Evolutionary conservation across 192 early-diverging fungal genomes (phyloP).

Genomic region (Haplosporangium gracile): DNA sequence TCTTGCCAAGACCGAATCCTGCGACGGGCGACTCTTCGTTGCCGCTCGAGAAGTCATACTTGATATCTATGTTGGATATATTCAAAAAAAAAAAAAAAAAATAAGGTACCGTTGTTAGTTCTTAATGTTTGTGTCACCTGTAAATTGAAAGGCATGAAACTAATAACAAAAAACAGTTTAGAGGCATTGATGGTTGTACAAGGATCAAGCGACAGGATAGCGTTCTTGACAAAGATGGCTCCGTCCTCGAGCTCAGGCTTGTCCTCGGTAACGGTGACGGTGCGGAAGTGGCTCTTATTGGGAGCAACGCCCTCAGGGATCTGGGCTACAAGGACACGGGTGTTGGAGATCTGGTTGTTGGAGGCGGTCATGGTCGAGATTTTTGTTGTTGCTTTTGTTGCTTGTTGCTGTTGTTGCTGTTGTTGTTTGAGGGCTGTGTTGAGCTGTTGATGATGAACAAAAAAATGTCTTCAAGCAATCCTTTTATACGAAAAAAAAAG

Average conservation of each 20-base stretch:
- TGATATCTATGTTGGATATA: background rate
- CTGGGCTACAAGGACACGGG: conserved; percentile 25
- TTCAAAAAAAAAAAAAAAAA: background rate
- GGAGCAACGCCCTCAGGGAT: background rate
- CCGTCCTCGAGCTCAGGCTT: conserved; percentile 44
- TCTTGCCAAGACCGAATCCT: conserved; percentile 23
- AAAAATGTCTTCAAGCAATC: background rate
- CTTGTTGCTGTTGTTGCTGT: background rate
- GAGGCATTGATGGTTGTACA: conserved; percentile 13
- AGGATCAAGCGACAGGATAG: conserved; percentile 23
- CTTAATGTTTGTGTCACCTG: background rate
- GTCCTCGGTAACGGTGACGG: background rate
- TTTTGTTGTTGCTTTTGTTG: background rate
- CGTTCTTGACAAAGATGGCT: conserved; percentile 18
- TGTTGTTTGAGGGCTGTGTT: background rate
- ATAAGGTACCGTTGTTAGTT: background rate
- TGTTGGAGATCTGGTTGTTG: conserved; percentile 26
- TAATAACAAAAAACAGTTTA: background rate
- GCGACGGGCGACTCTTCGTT: background rate
- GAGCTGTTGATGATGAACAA: background rate
- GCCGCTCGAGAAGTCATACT: background rate
- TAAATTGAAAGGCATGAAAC: background rate
- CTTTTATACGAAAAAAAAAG: background rate
- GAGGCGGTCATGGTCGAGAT: background rate
- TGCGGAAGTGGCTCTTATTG: conserved; percentile 16